Evolutionary conservation across 2,329 filamentous ascomycete species (phyloP), one percentile per base, ranked within the genome.

Genomic region (Trichoderma hamatum): DNA sequence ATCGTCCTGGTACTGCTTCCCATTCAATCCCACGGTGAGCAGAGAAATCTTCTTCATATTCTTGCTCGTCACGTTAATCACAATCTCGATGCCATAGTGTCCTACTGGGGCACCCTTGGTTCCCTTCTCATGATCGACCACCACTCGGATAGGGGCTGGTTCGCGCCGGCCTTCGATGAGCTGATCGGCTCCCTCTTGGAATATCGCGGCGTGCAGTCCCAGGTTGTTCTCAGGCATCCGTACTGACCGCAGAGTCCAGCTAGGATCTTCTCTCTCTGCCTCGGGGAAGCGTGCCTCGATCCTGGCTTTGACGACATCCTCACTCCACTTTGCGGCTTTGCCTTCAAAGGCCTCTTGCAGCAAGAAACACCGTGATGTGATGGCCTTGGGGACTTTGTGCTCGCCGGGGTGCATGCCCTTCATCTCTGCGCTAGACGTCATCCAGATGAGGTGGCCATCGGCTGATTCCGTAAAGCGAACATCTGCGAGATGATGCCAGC

Each of bases 231-330:
- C 90, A 46, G 86, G 84, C 77, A 89, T 86, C 69, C 85, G 87
- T 16, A 88, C 86, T 24, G 89, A 91, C 46, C 93, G 88, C 36
- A 96, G 86, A 36, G 92, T 92, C 94, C 93, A 97, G 73, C 87
- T 89, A 19, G 89, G 85, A 69, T 90, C 88, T 78, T 97, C 93
- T 69, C 94, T 88, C 81, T 97, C 93, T n/a, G 83, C 78, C 77
- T 97, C 94, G 0, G 92, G 83, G 75, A 96, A 97, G 13, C 94
- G 88, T 6, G 90, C 91, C 79, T 97, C 95, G 16, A 97, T 89
- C 72, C 90, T 89, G 10, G 94, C 94, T 80, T 95, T 96, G 59
- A 90, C 88, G 14, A 97, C 85, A 72, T 98, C 96, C 79, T 98
- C 95, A 32, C 89, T 89, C 80, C 93, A 90, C 70, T 90, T 92